Conservation (phyloP, 805 yeast genomes). For the Starmerella gropengiesseri region DNA sequence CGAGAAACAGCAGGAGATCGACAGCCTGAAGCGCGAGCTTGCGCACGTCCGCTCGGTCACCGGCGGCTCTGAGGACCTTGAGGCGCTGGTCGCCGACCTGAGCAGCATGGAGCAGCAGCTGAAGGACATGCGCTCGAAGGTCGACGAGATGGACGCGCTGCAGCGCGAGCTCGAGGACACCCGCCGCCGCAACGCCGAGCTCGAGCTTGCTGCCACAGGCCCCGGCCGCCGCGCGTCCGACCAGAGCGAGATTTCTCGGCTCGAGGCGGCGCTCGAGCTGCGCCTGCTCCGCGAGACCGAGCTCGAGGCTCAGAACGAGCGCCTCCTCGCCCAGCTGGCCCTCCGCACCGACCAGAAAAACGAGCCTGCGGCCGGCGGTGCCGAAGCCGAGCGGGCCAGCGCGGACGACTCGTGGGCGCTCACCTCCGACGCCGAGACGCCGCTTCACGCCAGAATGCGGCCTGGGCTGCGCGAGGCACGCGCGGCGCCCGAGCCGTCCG, state of each 20-base stretch:
- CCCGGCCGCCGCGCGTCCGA: too few species aligned
- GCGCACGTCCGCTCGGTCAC: constrained; percentile 18
- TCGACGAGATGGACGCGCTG: constrained; percentile 26
- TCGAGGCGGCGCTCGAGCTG: constrained; percentile 17
- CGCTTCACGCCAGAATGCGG: background rate
- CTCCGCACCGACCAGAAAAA: background rate
- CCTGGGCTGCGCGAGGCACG: background rate
- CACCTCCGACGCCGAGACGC: background rate
- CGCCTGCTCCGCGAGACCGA: constrained; percentile 19
- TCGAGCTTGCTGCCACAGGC: constrained; percentile 15
- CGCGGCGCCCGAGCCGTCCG: background rate
- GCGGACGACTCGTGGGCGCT: constrained; percentile 4
- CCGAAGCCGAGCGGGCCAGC: too few species aligned
- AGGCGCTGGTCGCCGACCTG: constrained; percentile 20
- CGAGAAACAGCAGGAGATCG: constrained; percentile 19
- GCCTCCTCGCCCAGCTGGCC: constrained; percentile 6
- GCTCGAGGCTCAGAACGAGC: constrained; percentile 16
- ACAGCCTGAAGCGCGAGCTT: constrained; percentile 18
- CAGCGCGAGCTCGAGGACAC: constrained; percentile 24
- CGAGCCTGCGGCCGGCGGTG: too few species aligned
- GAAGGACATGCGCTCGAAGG: constrained; percentile 20
- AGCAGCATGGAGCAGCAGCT: constrained; percentile 23
- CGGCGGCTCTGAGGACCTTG: constrained; percentile 18
- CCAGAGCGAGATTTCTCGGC: too few species aligned
- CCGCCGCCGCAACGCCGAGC: constrained; percentile 13